Percentiles rank a stretch among this genome's conserved stretches.
These are phyloP conservation scores for Fusarium cicatricum DNA, from an alignment of 2,329 filamentous ascomycete genomes.

Conservation along the genomic window DNA sequence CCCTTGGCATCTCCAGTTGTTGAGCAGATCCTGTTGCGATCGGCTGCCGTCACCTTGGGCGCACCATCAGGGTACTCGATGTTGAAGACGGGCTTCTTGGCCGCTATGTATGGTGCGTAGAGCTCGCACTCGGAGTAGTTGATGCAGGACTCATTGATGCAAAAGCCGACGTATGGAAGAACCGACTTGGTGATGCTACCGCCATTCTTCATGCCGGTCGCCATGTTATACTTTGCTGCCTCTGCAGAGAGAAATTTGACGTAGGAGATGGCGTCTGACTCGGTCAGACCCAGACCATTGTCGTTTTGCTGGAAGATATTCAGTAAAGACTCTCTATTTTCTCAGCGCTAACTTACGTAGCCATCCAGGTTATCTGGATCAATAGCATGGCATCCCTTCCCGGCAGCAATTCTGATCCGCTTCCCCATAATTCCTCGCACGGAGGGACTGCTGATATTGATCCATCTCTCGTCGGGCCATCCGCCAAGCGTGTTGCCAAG, in stretches of 20 bases:
- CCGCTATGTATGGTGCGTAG: constrained; percentile 64
- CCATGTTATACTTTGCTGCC: constrained; percentile 61
- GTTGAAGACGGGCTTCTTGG: too few species aligned
- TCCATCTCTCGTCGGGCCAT: constrained; percentile 73
- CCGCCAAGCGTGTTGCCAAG: constrained; percentile 66
- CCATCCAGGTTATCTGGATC: constrained; percentile 77
- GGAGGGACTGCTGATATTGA: constrained; percentile 63
- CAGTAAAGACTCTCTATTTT: accelerated
- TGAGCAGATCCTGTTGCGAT: constrained; percentile 54
- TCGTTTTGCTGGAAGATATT: constrained; percentile 55
- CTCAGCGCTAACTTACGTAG: constrained; percentile 52
- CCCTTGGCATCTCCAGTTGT: constrained; percentile 48
- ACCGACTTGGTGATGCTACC: constrained; percentile 62
- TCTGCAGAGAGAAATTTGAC: constrained; percentile 65
- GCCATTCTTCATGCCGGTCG: constrained; percentile 74
- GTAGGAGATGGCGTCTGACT: constrained; percentile 63
- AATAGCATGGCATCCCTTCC: constrained; percentile 72
- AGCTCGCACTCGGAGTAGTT: constrained; percentile 65
- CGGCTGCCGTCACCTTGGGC: constrained; percentile 43
- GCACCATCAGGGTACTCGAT: constrained; percentile 70
- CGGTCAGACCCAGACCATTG: constrained; percentile 67
- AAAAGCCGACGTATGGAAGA: constrained; percentile 65
- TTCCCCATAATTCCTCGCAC: constrained; percentile 70
- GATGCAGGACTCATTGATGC: constrained; percentile 74
- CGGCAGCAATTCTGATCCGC: constrained; percentile 64